Percentiles rank a stretch among this genome's conserved stretches.
phyloP scores from a whole-genome alignment of 179 eudicot species.

The Beta lomatogona region DNA sequence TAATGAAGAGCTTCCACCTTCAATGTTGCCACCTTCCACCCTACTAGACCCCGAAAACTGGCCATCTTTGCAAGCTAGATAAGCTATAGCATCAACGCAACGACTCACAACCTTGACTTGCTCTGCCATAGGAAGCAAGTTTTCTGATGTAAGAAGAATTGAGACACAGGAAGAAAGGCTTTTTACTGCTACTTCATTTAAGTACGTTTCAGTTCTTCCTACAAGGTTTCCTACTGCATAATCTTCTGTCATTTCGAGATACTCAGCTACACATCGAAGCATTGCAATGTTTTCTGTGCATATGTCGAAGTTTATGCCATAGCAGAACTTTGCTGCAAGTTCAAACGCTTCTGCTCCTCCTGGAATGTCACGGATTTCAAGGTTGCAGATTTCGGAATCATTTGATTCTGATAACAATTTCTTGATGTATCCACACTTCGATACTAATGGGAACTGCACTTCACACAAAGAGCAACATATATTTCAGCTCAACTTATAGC shows the following conservation, averaged over 20 bases:
- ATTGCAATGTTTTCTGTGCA: slow-evolving; percentile 77
- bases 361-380: slow-evolving; percentile 69
- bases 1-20: slow-evolving; percentile 36
- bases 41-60: slow-evolving; percentile 40
- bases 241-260: slow-evolving; percentile 94
- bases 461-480: slow-evolving; percentile 14
- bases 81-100: slow-evolving; percentile 80
- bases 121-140: slow-evolving; percentile 69
- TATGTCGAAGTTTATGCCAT: slow-evolving; percentile 84
- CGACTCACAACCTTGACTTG: slow-evolving; percentile 73
- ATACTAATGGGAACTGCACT: slow-evolving; percentile 85
- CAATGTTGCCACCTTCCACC: slow-evolving; percentile 32
- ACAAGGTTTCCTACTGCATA: slow-evolving; percentile 69
- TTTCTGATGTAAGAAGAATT: slow-evolving; percentile 64
- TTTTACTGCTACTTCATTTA: slow-evolving; percentile 68
- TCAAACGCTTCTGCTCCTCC: slow-evolving; percentile 92
- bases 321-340: slow-evolving; percentile 87
- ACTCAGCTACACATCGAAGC: slow-evolving; percentile 80
- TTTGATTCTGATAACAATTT: slow-evolving; percentile 62
- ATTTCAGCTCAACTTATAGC: not conserved
- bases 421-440: slow-evolving; percentile 79
- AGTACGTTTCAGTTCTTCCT: slow-evolving; percentile 64
- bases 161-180: slow-evolving; percentile 68
- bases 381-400: slow-evolving; percentile 37
- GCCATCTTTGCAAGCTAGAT: slow-evolving; percentile 67